Percentiles rank a stretch among this genome's conserved stretches.
Evolutionary conservation across 2,329 filamentous ascomycete species (phyloP).

Genomic region (Ceratocystis cubensis): DNA sequence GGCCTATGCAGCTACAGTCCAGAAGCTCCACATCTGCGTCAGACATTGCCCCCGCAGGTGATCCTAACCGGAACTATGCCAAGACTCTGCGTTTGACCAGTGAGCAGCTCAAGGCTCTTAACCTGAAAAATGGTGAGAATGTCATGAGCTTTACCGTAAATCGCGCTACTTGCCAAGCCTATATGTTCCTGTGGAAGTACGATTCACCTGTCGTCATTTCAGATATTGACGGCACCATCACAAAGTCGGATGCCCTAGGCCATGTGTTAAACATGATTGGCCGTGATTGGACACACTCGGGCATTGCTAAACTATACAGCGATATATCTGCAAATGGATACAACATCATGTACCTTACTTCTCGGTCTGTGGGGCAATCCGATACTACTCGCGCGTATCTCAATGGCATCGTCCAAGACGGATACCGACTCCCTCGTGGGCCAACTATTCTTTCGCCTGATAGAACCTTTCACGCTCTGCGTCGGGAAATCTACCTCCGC

Average conservation of each 20-base stretch:
- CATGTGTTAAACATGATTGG: conserved; percentile 95
- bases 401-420: conserved; percentile 77
- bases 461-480: conserved; percentile 80
- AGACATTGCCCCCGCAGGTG: conserved; percentile 49
- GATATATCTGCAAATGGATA: conserved; percentile 94
- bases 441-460: conserved; percentile 94
- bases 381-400: conserved; percentile 84
- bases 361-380: conserved; percentile 82
- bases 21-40: conserved; percentile 42
- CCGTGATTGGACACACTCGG: conserved; percentile 93
- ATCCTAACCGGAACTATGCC: conserved; percentile 78
- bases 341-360: conserved; percentile 97
- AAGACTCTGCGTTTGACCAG: conserved; percentile 93
- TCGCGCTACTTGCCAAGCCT: conserved; percentile 77
- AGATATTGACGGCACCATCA: conserved; percentile 97
- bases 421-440: conserved; percentile 71
- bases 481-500: conserved; percentile 83
- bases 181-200: conserved; percentile 87
- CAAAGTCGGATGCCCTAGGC: conserved; percentile 87
- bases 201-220: conserved; percentile 93
- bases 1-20: conserved; percentile 37
- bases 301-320: conserved; percentile 92
- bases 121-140: conserved; percentile 76
- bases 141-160: conserved; percentile 95
- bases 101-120: conserved; percentile 78